phyloP scores from a whole-genome alignment of 2,329 filamentous ascomycete genomes.

The Graphiopsis chlorocephala region DNA sequence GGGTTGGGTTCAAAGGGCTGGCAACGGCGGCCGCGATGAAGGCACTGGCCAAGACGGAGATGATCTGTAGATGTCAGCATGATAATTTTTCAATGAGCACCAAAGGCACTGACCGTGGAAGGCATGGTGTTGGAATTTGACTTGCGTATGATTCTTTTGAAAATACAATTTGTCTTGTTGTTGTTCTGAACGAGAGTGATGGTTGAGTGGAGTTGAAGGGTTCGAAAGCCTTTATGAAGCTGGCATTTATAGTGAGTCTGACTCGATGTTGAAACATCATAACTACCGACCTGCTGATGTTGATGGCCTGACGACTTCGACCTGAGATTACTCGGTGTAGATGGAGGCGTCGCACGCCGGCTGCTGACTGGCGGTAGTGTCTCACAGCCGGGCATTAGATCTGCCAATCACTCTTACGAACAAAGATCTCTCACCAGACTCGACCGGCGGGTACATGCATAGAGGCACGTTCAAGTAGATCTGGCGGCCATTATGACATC shows the following conservation, averaged over 20 bases:
- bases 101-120: not conserved
- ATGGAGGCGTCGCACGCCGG: not conserved
- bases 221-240: not conserved
- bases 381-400: not conserved
- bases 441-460: not conserved
- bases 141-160: not conserved
- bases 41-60: not conserved
- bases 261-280: not conserved
- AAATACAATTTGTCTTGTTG: not conserved
- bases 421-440: not conserved
- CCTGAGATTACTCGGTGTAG: not conserved
- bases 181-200: not conserved
- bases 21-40: not conserved
- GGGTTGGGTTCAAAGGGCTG: not conserved
- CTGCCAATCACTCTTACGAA: not conserved
- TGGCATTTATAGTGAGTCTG: not conserved
- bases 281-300: not conserved
- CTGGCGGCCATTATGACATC: not conserved
- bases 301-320: not conserved
- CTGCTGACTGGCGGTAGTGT: slow-evolving; percentile 2
- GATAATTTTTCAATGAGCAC: not conserved
- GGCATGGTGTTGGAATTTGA: not conserved
- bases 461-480: not conserved
- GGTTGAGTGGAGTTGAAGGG: not conserved
- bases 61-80: not conserved